phyloP scores from a whole-genome alignment of 129 eudicot species.

The Flaveria bidentis region DNA sequence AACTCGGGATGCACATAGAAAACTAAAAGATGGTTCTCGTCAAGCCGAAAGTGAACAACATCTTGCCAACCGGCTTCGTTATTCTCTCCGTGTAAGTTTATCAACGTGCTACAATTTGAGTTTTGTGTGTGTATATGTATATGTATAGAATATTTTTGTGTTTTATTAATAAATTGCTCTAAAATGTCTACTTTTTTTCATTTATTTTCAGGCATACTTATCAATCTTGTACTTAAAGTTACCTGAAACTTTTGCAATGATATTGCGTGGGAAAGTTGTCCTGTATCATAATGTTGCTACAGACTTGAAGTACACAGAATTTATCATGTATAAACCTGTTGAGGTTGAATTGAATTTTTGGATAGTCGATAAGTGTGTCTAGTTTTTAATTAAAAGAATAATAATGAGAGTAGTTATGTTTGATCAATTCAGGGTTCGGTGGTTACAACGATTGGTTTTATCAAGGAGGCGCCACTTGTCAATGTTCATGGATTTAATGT shows the following conservation, averaged over 20 bases:
- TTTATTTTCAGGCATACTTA: conserved; percentile 63
- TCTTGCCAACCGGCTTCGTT: conserved; percentile 62
- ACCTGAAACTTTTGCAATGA: conserved; percentile 58
- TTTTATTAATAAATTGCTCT: conserved; percentile 1
- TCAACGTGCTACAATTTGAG: not conserved
- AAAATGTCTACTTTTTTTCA: conserved; percentile 7
- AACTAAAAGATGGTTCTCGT: conserved; percentile 31
- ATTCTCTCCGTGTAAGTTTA: conserved; percentile 82
- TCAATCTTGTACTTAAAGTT: conserved; percentile 74
- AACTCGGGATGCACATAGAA: conserved; percentile 34
- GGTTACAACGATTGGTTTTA: conserved; percentile 82
- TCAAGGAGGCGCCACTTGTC: conserved; percentile 81
- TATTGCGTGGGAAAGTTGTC: conserved; percentile 67
- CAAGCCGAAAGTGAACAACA: conserved; percentile 51
- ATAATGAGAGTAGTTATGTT: not conserved
- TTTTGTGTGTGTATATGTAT: not conserved
- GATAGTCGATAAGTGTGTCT: not conserved
- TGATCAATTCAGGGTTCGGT: conserved; percentile 54
- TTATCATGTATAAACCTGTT: conserved; percentile 69
- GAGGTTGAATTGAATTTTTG: conserved; percentile 53
- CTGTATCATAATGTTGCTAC: conserved; percentile 64
- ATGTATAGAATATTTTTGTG: not conserved
- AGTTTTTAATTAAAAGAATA: not conserved
- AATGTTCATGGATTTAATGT: conserved; percentile 85
- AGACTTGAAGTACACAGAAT: conserved; percentile 78